Evolutionary conservation across 108 stramenopile genomes (phyloP), one percentile per base, ranked within the genome.

Genomic region (Asterionellopsis glacialis): DNA sequence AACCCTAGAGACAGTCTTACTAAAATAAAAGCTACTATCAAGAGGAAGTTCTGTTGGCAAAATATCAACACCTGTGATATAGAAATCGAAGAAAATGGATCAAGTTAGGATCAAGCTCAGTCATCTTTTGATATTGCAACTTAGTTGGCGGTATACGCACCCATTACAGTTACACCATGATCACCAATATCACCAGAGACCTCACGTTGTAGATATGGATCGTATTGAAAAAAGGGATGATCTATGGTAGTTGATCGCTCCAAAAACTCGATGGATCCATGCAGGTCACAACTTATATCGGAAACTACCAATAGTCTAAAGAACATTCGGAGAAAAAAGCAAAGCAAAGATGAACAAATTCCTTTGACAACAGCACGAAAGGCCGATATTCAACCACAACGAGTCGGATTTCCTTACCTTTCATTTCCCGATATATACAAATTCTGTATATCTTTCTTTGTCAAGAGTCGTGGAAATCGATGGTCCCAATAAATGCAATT

Each of bases 401-500:
- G 7, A 33, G 33, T 2, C 41, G 55, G 2, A 33, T 7, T 33
- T 33, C 2, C 33, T 5, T 47, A 21, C 18, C 45, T 16, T 47
- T 19, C 50, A 45, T 80, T 53, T 18, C 73, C 73, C 27, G 62
- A 48, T 21, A 51, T 51, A 57, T 77, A 73, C 24, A 80, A 54
- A 11, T 63, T 45, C 43, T 65, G 66, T 19, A 83, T 74, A 45
- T 93, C 79, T 38, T 68, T 57, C 61, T 83, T 84, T n/a, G 87
- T 83, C 22, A 94, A 41, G 12, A 90, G 51, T 14, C 87, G 75
- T 18, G 94, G 88, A 73, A 72, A 95, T 27, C 84, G 66, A 43
- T 78, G 64, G 57, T 95, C 90, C 94, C 94, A 95, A 67, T 91
- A 95, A 21, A 77, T 78, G 27, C 86, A 75, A 65, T 90, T 91